Evolutionary conservation across 78 protist genomes (phyloP).

Genomic region (Speleostelium caveatum): DNA sequence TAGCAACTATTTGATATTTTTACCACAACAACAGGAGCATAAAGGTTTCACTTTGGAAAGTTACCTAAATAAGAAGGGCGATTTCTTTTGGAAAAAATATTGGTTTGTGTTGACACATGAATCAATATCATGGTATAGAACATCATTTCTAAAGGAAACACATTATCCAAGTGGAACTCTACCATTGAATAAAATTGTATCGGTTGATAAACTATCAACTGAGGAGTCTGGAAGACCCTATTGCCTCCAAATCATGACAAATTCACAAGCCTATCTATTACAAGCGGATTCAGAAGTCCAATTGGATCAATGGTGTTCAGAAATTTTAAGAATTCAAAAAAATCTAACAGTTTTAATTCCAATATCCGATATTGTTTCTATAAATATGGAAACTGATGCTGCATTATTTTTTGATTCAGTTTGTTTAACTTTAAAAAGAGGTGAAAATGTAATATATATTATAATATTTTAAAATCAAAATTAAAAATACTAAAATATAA

Average conservation of each 20-base stretch:
- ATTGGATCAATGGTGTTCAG: constrained; percentile 46
- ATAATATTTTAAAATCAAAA: too few species aligned
- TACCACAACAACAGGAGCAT: constrained; percentile 23
- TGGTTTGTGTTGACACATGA: constrained; percentile 48
- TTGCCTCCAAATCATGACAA: constrained; percentile 41
- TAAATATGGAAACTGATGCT: constrained; percentile 47
- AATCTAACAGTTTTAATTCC: constrained; percentile 21
- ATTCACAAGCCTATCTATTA: constrained; percentile 10
- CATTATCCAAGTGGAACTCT: constrained; percentile 59
- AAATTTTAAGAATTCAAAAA: constrained; percentile 32
- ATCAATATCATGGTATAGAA: constrained; percentile 41
- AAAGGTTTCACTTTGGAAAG: constrained; percentile 30
- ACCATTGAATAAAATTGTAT: constrained; percentile 5
- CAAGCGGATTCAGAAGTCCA: constrained; percentile 56
- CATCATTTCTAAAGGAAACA: constrained; percentile 35
- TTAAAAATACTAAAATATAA: too few species aligned
- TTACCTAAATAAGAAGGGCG: constrained; percentile 57
- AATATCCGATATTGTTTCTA: constrained; percentile 29
- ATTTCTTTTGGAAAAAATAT: constrained; percentile 68
- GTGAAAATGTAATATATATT: constrained; percentile 48
- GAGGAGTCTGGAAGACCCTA: constrained; percentile 30
- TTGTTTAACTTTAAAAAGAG: constrained; percentile 27
- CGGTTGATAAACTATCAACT: constrained; percentile 9
- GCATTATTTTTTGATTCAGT: constrained; percentile 63
- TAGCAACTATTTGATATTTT: constrained; percentile 9